A percentile compares a stretch with the other conserved stretches of the same genome.
Conservation (phyloP, 768 basidiomycete genomes). For the Rhizopogon vesiculosus region DNA sequence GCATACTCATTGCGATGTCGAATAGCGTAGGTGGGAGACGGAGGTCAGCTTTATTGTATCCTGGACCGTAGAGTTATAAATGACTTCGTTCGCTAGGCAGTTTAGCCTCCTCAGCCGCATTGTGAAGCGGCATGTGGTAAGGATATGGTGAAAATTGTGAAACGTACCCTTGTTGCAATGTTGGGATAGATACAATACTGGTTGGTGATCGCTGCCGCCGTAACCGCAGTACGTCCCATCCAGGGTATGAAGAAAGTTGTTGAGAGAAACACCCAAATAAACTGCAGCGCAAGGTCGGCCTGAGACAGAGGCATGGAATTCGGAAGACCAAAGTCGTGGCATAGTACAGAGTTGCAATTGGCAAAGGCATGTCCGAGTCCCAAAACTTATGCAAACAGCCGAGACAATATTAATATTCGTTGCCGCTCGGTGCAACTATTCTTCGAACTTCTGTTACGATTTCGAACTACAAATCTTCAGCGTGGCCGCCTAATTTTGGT, state of each 20-base stretch:
- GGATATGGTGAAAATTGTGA: neutral
- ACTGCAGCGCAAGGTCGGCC: too few species aligned
- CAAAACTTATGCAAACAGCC: too few species aligned
- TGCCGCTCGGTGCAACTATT: too few species aligned
- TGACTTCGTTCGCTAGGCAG: constrained; percentile 35
- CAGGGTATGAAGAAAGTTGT: constrained; percentile 40
- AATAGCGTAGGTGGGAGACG: constrained; percentile 25
- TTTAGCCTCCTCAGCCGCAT: neutral
- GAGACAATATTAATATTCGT: too few species aligned
- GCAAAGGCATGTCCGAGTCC: too few species aligned
- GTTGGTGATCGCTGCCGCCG: constrained; percentile 35
- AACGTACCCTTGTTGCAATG: constrained; percentile 16
- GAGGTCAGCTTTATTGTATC: constrained; percentile 31
- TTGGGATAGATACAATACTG: constrained; percentile 33
- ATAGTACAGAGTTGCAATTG: too few species aligned
- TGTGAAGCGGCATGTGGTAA: neutral
- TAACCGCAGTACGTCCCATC: constrained; percentile 39
- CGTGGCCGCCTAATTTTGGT: too few species aligned
- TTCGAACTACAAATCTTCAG: too few species aligned
- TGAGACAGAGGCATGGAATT: too few species aligned
- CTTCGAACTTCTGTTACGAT: too few species aligned
- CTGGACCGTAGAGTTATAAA: constrained; percentile 21
- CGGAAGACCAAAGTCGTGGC: too few species aligned
- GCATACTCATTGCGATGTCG: constrained; percentile 46
- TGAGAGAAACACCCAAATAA: constrained; percentile 35